phyloP scores from a whole-genome alignment of 2,329 filamentous ascomycete genomes.

The Ciborinia camelliae region DNA sequence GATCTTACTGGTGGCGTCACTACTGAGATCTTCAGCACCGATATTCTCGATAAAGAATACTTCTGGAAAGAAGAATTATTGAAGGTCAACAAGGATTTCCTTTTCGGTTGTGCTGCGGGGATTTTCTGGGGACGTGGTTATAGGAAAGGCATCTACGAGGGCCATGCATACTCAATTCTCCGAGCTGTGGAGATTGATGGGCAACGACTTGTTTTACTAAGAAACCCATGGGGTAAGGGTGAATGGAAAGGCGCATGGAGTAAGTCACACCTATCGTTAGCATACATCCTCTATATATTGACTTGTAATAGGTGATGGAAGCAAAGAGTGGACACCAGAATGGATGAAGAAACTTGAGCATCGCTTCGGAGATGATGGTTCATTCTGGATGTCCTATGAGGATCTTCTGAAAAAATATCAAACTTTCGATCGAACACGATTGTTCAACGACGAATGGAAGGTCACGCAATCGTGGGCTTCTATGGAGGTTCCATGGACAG shows the following conservation, averaged over 20 bases:
- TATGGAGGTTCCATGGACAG: constrained; percentile 57
- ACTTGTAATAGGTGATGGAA: constrained; percentile 44
- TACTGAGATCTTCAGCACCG: constrained; percentile 63
- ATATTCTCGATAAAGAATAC: constrained; percentile 72
- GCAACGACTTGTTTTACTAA: constrained; percentile 50
- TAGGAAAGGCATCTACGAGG: constrained; percentile 54
- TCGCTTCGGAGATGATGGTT: constrained; percentile 59
- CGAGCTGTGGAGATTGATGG: constrained; percentile 52
- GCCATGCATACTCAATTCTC: constrained; percentile 58
- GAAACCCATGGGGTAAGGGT: constrained; percentile 58
- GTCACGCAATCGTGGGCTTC: constrained; percentile 60
- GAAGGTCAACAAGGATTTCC: constrained; percentile 75
- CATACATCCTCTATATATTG: constrained; percentile 2
- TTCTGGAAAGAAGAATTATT: constrained; percentile 83
- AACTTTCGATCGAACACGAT: constrained; percentile 57
- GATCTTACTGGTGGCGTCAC: constrained; percentile 68
- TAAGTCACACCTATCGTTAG: not conserved
- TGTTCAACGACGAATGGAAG: constrained; percentile 59
- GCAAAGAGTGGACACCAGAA: constrained; percentile 59
- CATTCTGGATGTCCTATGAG: constrained; percentile 62
- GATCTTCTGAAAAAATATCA: constrained; percentile 60
- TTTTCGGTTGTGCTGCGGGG: constrained; percentile 63
- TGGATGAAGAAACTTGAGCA: constrained; percentile 56
- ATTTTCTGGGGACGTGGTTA: constrained; percentile 37
- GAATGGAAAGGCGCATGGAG: constrained; percentile 57